phyloP scores from a whole-genome alignment of 352 stramenopile genomes.

The Plasmopara halstedii region DNA sequence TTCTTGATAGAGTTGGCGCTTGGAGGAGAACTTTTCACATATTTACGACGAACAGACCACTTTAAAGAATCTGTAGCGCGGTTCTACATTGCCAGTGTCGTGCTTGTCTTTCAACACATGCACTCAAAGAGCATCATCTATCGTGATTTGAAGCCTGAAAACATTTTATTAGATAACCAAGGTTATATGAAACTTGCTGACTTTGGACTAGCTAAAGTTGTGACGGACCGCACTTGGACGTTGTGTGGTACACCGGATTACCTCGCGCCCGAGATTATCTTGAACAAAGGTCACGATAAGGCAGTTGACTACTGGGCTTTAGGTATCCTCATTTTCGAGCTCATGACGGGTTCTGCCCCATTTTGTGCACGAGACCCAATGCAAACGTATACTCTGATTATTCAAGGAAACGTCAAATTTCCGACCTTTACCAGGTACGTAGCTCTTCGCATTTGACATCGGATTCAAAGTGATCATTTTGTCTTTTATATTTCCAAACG shows the following conservation, averaged over 20 bases:
- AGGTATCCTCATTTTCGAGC: constrained; percentile 82
- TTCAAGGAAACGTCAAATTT: constrained; percentile 91
- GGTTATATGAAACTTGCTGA: constrained; percentile 97
- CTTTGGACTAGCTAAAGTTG: constrained; percentile 93
- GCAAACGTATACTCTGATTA: constrained; percentile 97
- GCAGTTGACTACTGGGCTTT: constrained; percentile 98
- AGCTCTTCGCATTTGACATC: constrained; percentile 87
- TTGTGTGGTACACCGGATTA: constrained; percentile 98
- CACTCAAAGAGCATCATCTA: constrained; percentile 95
- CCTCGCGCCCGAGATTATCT: constrained; percentile 98
- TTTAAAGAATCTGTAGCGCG: constrained; percentile 90
- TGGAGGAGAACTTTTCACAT: constrained; percentile 94
- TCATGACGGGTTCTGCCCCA: constrained; percentile 68
- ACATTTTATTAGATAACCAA: constrained; percentile 94
- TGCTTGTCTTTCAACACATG: constrained; percentile 93
- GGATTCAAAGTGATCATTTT: constrained; percentile 73
- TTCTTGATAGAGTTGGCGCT: constrained; percentile 98
- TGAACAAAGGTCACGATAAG: constrained; percentile 92
- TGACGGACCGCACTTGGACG: constrained; percentile 91
- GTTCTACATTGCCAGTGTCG: constrained; percentile 98
- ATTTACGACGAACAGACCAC: constrained; percentile 88
- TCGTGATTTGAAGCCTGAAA: constrained; percentile 97
- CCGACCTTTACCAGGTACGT: too few species aligned
- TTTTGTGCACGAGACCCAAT: constrained; percentile 96
- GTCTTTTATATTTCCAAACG: too few species aligned